phyloP scores from a whole-genome alignment of 345 rosid genomes.

The Mercurialis annua region DNA sequence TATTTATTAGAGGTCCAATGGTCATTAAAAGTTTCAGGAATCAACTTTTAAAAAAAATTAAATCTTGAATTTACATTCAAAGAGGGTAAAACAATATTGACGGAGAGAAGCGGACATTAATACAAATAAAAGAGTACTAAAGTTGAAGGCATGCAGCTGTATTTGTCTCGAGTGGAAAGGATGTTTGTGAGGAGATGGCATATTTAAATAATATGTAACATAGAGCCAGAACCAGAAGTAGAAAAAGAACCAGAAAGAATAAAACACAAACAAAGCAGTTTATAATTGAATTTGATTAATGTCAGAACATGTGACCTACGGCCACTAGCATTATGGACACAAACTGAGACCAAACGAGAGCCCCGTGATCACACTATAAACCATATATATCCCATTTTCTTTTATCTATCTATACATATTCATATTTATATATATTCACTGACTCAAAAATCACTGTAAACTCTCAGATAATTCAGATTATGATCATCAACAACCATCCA shows the following conservation, averaged over 20 bases:
- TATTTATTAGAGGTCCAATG: no score
- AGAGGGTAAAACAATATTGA: constrained; percentile 6
- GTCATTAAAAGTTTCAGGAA: no score
- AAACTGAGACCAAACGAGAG: constrained; percentile 32
- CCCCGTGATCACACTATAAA: constrained; percentile 43
- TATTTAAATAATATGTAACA: neutral
- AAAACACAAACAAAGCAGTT: constrained; percentile 26
- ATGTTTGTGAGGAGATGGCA: constrained; percentile 2
- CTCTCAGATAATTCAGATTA: constrained; percentile 14
- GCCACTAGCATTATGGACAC: constrained; percentile 33
- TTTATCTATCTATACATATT: neutral
- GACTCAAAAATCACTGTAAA: constrained; percentile 6
- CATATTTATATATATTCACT: neutral
- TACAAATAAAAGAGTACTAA: neutral
- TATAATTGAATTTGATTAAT: constrained; percentile 3
- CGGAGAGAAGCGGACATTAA: neutral
- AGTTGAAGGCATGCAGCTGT: neutral
- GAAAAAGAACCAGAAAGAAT: constrained; percentile 37
- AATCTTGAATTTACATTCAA: neutral
- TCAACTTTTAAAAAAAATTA: neutral
- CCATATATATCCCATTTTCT: neutral
- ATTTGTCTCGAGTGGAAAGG: constrained; percentile 19
- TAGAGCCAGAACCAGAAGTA: constrained; percentile 13
- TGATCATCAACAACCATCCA: neutral
- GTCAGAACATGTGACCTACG: constrained; percentile 54